phyloP scores from a whole-genome alignment of 768 basidiomycete species.

The Naganishia onofrii region DNA sequence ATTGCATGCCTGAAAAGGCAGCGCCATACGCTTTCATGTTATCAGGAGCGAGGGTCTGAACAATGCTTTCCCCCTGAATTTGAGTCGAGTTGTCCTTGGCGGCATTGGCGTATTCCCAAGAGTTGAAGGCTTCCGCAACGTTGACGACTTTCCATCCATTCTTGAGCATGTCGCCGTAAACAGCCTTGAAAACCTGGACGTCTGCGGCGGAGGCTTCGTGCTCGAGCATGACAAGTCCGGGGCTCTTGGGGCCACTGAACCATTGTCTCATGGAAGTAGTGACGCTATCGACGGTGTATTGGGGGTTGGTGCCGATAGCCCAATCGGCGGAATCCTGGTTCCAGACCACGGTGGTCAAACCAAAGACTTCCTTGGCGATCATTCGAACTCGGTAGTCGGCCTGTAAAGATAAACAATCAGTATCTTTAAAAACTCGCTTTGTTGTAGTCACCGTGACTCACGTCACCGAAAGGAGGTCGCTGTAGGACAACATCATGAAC shows the following conservation, averaged over 20 bases:
- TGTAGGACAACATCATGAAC: background rate
- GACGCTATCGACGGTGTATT: conserved; percentile 59
- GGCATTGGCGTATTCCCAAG: conserved; percentile 25
- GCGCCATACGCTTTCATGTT: conserved; percentile 11
- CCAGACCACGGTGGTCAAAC: conserved; percentile 81
- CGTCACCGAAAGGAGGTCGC: conserved; percentile 35
- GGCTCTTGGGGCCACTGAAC: conserved; percentile 63
- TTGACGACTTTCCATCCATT: conserved; percentile 67
- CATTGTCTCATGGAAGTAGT: conserved; percentile 58
- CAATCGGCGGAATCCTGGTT: conserved; percentile 79
- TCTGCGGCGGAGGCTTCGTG: conserved; percentile 70
- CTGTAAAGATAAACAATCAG: background rate
- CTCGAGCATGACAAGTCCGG: conserved; percentile 78
- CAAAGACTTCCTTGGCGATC: conserved; percentile 83
- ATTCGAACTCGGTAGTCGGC: conserved; percentile 74
- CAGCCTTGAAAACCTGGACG: conserved; percentile 64
- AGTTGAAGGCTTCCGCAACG: conserved; percentile 57
- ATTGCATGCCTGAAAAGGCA: background rate
- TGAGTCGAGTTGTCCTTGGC: conserved; percentile 13
- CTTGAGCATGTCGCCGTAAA: conserved; percentile 46
- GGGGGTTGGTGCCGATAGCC: conserved; percentile 57
- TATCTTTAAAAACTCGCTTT: too few species aligned
- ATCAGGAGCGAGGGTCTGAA: conserved; percentile 21
- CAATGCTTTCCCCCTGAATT: conserved; percentile 11
- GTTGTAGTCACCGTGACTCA: too few species aligned